Evolutionary conservation across 257 asterid genomes (phyloP).

Genomic region (Scutellaria barbata): DNA sequence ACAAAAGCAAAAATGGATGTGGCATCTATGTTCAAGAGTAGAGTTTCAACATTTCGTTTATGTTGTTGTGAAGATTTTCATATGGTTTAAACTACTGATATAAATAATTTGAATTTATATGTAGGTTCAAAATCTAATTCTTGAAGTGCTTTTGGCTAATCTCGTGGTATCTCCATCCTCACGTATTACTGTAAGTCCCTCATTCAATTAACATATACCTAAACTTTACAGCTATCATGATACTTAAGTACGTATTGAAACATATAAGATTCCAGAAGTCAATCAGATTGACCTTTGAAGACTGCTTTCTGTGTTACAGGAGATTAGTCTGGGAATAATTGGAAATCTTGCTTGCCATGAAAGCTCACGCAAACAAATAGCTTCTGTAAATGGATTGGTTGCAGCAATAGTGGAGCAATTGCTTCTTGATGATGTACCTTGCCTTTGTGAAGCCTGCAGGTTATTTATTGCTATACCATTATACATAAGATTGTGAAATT

Average conservation of each 20-base stretch:
- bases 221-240: constrained; percentile 19
- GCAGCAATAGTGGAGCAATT: constrained; percentile 68
- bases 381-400: constrained; percentile 65
- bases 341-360: constrained; percentile 98
- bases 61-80: constrained; percentile 11
- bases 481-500: neutral
- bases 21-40: constrained; percentile 4
- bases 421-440: constrained; percentile 72
- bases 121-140: constrained; percentile 83
- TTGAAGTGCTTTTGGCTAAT: constrained; percentile 88
- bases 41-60: constrained; percentile 6
- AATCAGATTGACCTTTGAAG: constrained; percentile 13
- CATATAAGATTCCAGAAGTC: constrained; percentile 14
- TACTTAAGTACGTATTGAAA: constrained; percentile 7
- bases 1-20: neutral
- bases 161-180: constrained; percentile 66
- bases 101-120: constrained; percentile 24
- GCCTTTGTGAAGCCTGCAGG: constrained; percentile 94
- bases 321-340: constrained; percentile 87
- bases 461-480: constrained; percentile 33
- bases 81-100: constrained; percentile 21
- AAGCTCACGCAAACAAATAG: constrained; percentile 53
- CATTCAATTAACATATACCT: constrained; percentile 16
- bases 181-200: constrained; percentile 66
- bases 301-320: constrained; percentile 57